Evolutionary conservation across 495 filamentous ascomycete species (phyloP), one percentile per base, ranked within the genome.

Genomic region (Podospora pseudocomata): DNA sequence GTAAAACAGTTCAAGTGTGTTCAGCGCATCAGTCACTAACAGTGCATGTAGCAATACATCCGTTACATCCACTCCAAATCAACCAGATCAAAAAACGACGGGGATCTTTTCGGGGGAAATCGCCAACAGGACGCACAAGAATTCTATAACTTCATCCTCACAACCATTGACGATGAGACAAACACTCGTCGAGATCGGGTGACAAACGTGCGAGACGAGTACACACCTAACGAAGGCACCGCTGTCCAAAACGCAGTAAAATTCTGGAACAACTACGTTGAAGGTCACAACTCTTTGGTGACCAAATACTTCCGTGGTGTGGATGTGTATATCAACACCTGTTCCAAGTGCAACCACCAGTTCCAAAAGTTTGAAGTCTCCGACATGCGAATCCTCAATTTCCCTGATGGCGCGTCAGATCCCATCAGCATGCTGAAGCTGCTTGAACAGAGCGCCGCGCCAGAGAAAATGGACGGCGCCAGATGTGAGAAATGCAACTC

Each of bases 1-100:
- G 82, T 79, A 61, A 18, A 86, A 77, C 76, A 93, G 83, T 65
- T 87, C 87, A 75, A 88, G 86, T 83, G 88, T 90, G 79, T 32
- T 81, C 78, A 32, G 16, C 34, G 23, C 13, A 65, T 11, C 27
- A 27, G 13, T 53, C 64, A 70, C 78, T 81, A 55, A 79, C 78
- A 69, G 61, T 67, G 4, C 60, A 61, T 57, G 83, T 49, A 49
- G 82, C 69, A 76, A 6, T 83, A 85, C 67, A 68, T 81, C 2
- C 44, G 70, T 2, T 69, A 75, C 62, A 74, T 79, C 34, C 73
- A 80, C 62, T 63, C 64, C 27, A 76, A 72, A 60, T 26, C 0
- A 66, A 60, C 13, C 56, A 67, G 23, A 63, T 49, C 5, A 5
- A 63, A n/a, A 68, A 73, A 34, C 13, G 30, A 62, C 32, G n/a